Conservation (phyloP, 2,329 filamentous ascomycete genomes). For the Stemphylium beticola region DNA sequence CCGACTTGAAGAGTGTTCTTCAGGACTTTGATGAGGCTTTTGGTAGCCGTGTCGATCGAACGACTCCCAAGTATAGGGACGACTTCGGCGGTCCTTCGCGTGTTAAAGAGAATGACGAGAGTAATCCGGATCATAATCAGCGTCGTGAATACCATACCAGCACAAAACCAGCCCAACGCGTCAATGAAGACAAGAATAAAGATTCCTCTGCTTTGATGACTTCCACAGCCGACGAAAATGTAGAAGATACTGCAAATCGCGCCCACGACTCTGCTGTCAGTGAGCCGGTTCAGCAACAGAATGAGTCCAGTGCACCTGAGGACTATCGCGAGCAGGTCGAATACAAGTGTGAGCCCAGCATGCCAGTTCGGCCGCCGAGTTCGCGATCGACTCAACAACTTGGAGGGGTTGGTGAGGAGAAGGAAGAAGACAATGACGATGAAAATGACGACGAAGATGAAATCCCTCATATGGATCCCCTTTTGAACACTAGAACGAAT, state of each 20-base stretch:
- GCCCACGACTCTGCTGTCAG: background rate
- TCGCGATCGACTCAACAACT: no score
- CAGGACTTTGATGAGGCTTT: slow-evolving; percentile 31
- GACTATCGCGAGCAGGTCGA: background rate
- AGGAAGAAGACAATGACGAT: background rate
- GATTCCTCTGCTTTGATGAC: background rate
- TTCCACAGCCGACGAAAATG: background rate
- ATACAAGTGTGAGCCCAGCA: background rate
- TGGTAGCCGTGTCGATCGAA: slow-evolving; percentile 6
- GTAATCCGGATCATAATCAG: background rate
- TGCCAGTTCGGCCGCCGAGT: no score
- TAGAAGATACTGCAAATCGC: background rate
- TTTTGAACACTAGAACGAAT: background rate
- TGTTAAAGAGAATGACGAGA: background rate
- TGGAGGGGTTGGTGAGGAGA: no score
- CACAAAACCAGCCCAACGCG: no score
- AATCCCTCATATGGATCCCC: background rate
- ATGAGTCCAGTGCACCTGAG: background rate
- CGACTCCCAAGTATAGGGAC: slow-evolving; percentile 1
- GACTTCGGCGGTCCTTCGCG: slow-evolving; percentile 1
- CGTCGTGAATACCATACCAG: no score
- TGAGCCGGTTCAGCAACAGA: background rate
- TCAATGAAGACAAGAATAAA: background rate
- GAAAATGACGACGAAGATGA: background rate
- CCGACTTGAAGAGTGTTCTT: slow-evolving; percentile 34